These are phyloP conservation scores for Nannochloris sp. DNA, from an alignment of 139 green algal species.

Conservation along the genomic window DNA sequence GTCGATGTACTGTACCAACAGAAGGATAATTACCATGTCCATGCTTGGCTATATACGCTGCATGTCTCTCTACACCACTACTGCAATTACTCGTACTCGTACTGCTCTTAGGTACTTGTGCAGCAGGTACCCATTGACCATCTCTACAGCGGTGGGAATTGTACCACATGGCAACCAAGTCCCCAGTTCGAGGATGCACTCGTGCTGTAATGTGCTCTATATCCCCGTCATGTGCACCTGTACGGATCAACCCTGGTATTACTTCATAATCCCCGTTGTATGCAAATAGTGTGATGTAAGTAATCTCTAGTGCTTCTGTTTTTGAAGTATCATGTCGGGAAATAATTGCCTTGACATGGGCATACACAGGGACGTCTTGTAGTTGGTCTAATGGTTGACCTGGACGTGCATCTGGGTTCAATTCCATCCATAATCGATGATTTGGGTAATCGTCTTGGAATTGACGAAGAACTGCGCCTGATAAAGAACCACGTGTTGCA, in stretches of 20 bases:
- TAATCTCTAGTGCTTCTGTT: conserved; percentile 35
- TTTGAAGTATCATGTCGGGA: not conserved
- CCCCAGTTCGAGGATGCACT: conserved; percentile 18
- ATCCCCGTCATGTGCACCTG: conserved; percentile 44
- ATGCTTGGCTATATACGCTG: conserved; percentile 29
- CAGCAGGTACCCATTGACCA: conserved; percentile 32
- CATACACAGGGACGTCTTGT: conserved; percentile 37
- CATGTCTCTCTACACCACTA: not conserved
- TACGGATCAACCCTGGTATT: not conserved
- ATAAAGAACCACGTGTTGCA: conserved; percentile 1
- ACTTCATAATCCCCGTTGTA: conserved; percentile 39
- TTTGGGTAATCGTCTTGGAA: not conserved
- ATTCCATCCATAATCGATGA: conserved; percentile 4
- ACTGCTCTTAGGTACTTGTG: not conserved
- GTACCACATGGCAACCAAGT: conserved; percentile 39
- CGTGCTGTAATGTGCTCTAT: conserved; percentile 43
- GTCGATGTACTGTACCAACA: conserved; percentile 2
- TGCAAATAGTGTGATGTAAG: conserved; percentile 40
- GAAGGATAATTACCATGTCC: conserved; percentile 43
- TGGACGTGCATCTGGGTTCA: conserved; percentile 10
- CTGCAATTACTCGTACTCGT: not conserved
- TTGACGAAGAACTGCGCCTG: not conserved
- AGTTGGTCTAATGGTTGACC: conserved; percentile 18
- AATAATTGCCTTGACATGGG: conserved; percentile 22
- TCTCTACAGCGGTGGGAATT: conserved; percentile 43